These are phyloP conservation scores for Zizania latifolia DNA, from an alignment of 176 grass and related monocot species.

Conservation along the genomic window DNA sequence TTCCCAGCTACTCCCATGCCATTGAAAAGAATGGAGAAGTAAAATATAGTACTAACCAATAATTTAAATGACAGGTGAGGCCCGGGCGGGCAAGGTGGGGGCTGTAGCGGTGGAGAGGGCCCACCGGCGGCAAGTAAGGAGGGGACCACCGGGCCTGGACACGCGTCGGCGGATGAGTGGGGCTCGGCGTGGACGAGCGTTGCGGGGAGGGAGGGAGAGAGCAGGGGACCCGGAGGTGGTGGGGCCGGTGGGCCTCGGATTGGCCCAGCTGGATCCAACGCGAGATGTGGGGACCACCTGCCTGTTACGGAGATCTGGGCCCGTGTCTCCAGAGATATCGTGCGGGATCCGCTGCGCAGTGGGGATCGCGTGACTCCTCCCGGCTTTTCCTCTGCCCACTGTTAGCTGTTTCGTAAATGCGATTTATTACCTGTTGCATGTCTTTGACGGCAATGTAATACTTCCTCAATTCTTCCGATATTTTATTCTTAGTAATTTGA, in stretches of 20 bases:
- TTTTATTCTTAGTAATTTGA: too few relatives aligned
- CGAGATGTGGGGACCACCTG: slow-evolving; percentile 27
- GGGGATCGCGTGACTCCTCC: too few relatives aligned
- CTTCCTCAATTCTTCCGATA: too few relatives aligned
- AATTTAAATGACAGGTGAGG: background rate
- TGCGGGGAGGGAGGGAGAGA: background rate
- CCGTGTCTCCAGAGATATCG: slow-evolving; percentile 1
- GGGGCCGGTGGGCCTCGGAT: background rate
- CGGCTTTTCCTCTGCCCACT: too few relatives aligned
- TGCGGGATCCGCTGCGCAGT: background rate
- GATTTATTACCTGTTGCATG: too few relatives aligned
- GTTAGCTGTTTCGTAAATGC: too few relatives aligned
- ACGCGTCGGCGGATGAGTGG: background rate
- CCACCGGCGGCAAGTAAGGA: background rate
- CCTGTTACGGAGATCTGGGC: slow-evolving; percentile 16
- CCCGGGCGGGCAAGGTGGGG: background rate
- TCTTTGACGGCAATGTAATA: too few relatives aligned
- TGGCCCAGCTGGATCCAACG: slow-evolving; percentile 47
- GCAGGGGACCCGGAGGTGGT: slow-evolving; percentile 17
- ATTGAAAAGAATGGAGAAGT: slow-evolving; percentile 15
- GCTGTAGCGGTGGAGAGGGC: background rate
- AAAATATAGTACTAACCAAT: too few relatives aligned
- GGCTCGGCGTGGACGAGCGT: background rate
- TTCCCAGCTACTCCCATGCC: background rate
- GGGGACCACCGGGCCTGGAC: background rate